phyloP scores from a whole-genome alignment of 2,329 filamentous ascomycete species.

The Cladosporium sphaerospermum region DNA sequence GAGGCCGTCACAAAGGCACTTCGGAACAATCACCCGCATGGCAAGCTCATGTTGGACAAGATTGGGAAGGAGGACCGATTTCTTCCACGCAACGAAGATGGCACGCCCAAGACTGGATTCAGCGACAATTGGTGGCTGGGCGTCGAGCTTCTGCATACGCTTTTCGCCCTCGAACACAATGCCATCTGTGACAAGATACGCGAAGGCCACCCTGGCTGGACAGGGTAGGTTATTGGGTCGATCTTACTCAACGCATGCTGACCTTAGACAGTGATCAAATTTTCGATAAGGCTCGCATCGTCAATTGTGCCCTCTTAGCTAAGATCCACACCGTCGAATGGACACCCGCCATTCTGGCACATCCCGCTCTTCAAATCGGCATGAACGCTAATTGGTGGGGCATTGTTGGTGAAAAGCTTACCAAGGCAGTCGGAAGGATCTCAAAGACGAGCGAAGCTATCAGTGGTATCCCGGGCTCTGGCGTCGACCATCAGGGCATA shows the following conservation, averaged over 20 bases:
- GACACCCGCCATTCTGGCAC: conserved; percentile 43
- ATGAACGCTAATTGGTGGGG: conserved; percentile 46
- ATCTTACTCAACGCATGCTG: not conserved
- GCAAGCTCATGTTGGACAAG: conserved; percentile 35
- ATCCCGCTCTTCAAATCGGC: conserved; percentile 38
- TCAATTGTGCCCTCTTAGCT: conserved; percentile 44
- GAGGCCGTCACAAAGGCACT: conserved; percentile 34
- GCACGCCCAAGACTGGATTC: conserved; percentile 39
- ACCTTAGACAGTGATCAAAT: conserved; percentile 29
- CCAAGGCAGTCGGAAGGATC: conserved; percentile 38
- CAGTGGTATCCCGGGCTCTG: conserved; percentile 37
- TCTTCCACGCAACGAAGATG: conserved; percentile 35
- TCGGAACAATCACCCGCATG: conserved; percentile 32
- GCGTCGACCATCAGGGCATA: conserved; percentile 32
- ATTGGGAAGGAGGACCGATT: conserved; percentile 30
- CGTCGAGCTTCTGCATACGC: conserved; percentile 42
- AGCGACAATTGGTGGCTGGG: conserved; percentile 44
- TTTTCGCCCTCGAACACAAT: conserved; percentile 44
- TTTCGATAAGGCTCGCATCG: conserved; percentile 41
- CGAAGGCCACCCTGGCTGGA: conserved; percentile 33
- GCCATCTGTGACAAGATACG: conserved; percentile 37
- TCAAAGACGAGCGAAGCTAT: conserved; percentile 36
- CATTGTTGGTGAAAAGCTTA: conserved; percentile 36
- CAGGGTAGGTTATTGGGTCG: conserved; percentile 4
- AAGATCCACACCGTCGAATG: conserved; percentile 48